These are phyloP conservation scores for Xylaria polymorpha DNA, from an alignment of 2,329 filamentous ascomycete genomes.

Conservation along the genomic window DNA sequence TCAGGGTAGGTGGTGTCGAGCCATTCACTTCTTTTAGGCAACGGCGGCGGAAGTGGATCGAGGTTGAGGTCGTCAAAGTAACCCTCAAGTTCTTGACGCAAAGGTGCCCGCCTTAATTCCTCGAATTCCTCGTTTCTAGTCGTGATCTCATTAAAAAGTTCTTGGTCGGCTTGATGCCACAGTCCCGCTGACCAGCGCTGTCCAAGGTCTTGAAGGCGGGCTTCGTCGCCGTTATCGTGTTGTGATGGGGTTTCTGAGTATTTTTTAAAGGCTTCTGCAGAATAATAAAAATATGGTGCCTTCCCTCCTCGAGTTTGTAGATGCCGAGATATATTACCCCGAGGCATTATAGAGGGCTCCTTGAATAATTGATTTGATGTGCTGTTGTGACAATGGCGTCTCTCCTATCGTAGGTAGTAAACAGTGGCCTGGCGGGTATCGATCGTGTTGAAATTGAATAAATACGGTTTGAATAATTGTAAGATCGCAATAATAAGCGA, in stretches of 20 bases:
- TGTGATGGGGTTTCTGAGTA: background rate
- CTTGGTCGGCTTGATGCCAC: background rate
- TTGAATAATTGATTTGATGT: background rate
- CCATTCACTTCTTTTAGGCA: background rate
- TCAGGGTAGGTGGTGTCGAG: background rate
- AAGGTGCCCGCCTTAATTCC: background rate
- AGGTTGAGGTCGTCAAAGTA: background rate
- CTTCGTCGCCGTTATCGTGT: background rate
- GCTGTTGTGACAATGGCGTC: no score
- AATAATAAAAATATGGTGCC: background rate
- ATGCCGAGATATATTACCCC: background rate
- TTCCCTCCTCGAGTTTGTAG: background rate
- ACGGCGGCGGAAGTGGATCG: background rate
- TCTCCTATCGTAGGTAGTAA: no score
- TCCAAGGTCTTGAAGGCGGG: background rate
- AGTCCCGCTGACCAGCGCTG: background rate
- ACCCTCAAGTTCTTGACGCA: background rate
- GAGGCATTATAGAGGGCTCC: background rate
- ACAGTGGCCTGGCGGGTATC: no score
- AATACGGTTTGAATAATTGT: no score
- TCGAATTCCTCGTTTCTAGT: conserved; percentile 1
- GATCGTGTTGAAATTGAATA: no score
- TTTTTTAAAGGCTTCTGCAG: background rate
- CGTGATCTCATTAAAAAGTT: background rate
- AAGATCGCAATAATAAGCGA: no score